A percentile compares a stretch with the other conserved stretches of the same genome.
Evolutionary conservation across 768 basidiomycete species (phyloP).

Genomic region (Tulasnella sp.): DNA sequence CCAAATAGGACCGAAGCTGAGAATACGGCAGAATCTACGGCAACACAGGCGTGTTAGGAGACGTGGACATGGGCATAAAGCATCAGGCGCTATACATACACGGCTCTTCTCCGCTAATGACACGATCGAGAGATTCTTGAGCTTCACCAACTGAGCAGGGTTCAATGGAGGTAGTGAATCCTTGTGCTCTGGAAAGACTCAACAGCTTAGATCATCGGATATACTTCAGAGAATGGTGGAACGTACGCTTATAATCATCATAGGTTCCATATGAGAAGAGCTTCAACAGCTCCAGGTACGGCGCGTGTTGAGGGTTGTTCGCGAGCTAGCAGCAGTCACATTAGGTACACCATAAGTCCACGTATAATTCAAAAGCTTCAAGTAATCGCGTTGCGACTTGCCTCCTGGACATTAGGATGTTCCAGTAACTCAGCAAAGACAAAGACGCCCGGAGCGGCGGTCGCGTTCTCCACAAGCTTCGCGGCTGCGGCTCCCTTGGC

Average conservation of each 20-base stretch:
- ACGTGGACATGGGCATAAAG: neutral
- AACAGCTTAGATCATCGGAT: neutral
- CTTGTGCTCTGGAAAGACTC: slow-evolving; percentile 43
- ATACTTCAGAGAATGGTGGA: neutral
- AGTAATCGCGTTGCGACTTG: slow-evolving; percentile 25
- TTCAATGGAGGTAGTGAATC: slow-evolving; percentile 55
- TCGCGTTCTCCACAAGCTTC: slow-evolving; percentile 77
- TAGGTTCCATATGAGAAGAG: slow-evolving; percentile 88
- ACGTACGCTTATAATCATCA: slow-evolving; percentile 61
- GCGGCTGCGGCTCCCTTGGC: slow-evolving; percentile 88
- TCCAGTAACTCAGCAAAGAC: slow-evolving; percentile 86
- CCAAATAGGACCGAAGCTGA: slow-evolving; percentile 53
- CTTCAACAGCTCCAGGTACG: slow-evolving; percentile 55
- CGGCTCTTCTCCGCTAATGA: slow-evolving; percentile 66
- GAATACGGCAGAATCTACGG: slow-evolving; percentile 72
- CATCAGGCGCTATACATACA: slow-evolving; percentile 34
- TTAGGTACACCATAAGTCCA: neutral
- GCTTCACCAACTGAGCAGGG: slow-evolving; percentile 64
- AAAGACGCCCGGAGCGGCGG: slow-evolving; percentile 80
- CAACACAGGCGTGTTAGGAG: neutral
- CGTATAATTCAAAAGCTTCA: neutral
- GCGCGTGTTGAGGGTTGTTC: slow-evolving; percentile 48
- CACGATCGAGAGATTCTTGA: slow-evolving; percentile 88
- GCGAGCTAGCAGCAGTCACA: slow-evolving; percentile 40
- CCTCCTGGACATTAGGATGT: slow-evolving; percentile 73